These are phyloP conservation scores for Fusarium verrucosum DNA, from an alignment of 2,329 filamentous ascomycete species.

Conservation along the genomic window DNA sequence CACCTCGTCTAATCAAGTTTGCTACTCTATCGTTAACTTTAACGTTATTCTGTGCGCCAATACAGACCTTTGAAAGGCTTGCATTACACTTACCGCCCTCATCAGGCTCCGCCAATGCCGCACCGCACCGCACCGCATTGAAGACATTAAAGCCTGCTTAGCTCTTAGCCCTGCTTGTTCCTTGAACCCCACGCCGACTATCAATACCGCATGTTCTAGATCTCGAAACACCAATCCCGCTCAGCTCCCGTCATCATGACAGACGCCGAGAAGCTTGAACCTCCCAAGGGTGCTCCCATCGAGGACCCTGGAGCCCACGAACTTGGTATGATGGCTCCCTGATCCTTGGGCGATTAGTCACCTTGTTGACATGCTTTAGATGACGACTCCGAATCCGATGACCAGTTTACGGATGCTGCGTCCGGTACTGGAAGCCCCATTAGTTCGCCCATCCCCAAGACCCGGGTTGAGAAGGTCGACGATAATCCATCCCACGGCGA, in stretches of 20 bases:
- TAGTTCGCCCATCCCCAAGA: conserved; percentile 65
- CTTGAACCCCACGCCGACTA: conserved; percentile 33
- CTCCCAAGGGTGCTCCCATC: conserved; percentile 47
- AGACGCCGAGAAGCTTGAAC: conserved; percentile 46
- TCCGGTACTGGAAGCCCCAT: conserved; percentile 59
- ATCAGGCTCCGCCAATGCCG: conserved; percentile 10
- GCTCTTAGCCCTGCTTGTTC: conserved; percentile 11
- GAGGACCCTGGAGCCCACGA: conserved; percentile 69
- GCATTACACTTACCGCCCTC: conserved; percentile 7
- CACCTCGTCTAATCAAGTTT: conserved; percentile 5
- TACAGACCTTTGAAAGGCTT: background rate
- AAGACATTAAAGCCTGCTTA: conserved; percentile 11
- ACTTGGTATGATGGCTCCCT: conserved; percentile 55
- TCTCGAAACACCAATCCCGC: conserved; percentile 10
- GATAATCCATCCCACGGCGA: conserved; percentile 64
- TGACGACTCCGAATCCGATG: conserved; percentile 71
- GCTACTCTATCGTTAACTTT: background rate
- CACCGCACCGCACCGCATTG: too few relatives aligned
- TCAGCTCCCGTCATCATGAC: conserved; percentile 40
- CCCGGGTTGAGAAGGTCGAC: conserved; percentile 67
- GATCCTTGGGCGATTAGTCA: background rate
- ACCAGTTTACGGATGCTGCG: conserved; percentile 75
- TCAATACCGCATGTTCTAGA: conserved; percentile 36
- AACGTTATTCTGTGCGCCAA: conserved; percentile 1
- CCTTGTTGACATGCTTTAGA: conserved; percentile 45